These are phyloP conservation scores for Neoscytalidium dimidiatum DNA, from an alignment of 2,329 filamentous ascomycete species.

Conservation along the genomic window DNA sequence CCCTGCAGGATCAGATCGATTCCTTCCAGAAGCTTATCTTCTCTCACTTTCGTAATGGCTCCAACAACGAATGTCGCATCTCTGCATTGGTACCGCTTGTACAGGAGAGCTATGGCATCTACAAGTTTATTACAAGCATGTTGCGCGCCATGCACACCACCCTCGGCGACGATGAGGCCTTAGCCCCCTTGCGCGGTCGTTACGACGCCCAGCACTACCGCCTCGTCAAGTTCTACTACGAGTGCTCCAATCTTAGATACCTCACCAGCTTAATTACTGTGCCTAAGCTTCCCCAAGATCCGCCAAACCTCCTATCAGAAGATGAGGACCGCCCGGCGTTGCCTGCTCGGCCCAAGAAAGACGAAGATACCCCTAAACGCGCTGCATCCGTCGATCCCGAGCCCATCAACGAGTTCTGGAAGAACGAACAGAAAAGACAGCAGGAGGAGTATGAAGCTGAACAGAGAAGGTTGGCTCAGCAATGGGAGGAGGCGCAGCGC, in stretches of 20 bases:
- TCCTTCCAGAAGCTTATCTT: conserved; percentile 98
- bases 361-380: conserved; percentile 66
- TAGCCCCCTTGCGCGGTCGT: conserved; percentile 81
- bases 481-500: conserved; percentile 78
- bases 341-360: conserved; percentile 69
- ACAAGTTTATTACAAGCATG: conserved; percentile 99
- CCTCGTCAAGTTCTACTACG: conserved; percentile 97
- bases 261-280: conserved; percentile 95
- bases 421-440: conserved; percentile 84
- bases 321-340: conserved; percentile 76
- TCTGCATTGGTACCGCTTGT: conserved; percentile 91
- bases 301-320: conserved; percentile 83
- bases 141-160: conserved; percentile 94
- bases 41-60: conserved; percentile 87
- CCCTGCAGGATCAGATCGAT: conserved; percentile 96
- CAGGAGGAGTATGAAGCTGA: conserved; percentile 95
- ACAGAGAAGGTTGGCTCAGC: conserved; percentile 82
- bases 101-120: conserved; percentile 97
- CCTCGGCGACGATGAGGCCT: conserved; percentile 88
- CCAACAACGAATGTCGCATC: conserved; percentile 96
- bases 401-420: conserved; percentile 98
- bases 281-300: conserved; percentile 91
- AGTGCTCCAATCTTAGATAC: conserved; percentile 96
- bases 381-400: conserved; percentile 72
- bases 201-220: conserved; percentile 97